Conservation (phyloP, 2,329 filamentous ascomycete species). For the Botrytis elliptica region DNA sequence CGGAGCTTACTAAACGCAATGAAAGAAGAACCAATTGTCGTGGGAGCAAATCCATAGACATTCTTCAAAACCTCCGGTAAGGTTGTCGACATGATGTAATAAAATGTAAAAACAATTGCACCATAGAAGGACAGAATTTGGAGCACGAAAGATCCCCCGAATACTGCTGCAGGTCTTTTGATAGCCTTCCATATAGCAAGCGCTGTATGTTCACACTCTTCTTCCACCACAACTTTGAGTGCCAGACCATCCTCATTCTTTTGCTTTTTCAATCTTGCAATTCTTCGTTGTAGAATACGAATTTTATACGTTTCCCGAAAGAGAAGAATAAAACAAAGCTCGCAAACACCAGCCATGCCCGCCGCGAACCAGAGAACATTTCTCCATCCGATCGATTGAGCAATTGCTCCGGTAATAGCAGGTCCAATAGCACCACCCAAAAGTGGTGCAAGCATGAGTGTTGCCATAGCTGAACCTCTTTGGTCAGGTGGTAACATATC, state of each 20-base stretch:
- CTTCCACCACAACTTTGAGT: background rate
- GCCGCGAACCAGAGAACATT: constrained; percentile 52
- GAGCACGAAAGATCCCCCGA: constrained; percentile 53
- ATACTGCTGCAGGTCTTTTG: constrained; percentile 43
- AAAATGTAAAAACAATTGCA: constrained; percentile 45
- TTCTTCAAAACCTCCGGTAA: constrained; percentile 45
- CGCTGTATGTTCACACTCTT: constrained; percentile 37
- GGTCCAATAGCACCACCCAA: constrained; percentile 39
- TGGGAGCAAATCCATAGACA: constrained; percentile 46
- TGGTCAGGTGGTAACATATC: constrained; percentile 49
- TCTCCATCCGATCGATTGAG: constrained; percentile 50
- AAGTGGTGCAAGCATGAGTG: constrained; percentile 39
- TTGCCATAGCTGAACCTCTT: constrained; percentile 44
- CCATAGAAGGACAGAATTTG: constrained; percentile 45
- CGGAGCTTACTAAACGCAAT: constrained; percentile 49
- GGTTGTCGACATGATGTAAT: constrained; percentile 48
- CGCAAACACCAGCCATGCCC: constrained; percentile 43
- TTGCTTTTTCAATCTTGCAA: constrained; percentile 37
- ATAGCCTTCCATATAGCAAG: constrained; percentile 40
- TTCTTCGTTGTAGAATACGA: constrained; percentile 50
- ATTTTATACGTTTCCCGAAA: constrained; percentile 61
- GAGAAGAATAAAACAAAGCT: constrained; percentile 46
- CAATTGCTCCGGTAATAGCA: constrained; percentile 40
- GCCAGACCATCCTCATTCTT: background rate
- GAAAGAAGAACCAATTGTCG: constrained; percentile 53